These are phyloP conservation scores for Candida incommunis DNA, from an alignment of 805 yeast species.

Conservation along the genomic window DNA sequence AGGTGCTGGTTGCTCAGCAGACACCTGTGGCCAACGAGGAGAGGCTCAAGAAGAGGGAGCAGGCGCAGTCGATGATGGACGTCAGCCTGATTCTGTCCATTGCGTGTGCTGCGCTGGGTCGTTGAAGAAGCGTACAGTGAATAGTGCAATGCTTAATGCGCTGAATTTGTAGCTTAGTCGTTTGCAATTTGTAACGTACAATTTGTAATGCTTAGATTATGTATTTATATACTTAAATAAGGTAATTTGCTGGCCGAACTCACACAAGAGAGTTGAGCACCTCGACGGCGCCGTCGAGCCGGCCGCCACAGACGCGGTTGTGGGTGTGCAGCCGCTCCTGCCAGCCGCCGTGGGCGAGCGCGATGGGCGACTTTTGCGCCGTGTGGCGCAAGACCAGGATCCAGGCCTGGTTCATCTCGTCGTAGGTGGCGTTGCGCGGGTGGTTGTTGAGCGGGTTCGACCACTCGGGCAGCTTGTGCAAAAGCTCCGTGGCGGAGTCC, in stretches of 20 bases:
- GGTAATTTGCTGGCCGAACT: too few relatives aligned
- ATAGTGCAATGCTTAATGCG: too few relatives aligned
- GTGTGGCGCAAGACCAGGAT: slow-evolving; percentile 29
- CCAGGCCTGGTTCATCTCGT: slow-evolving; percentile 49
- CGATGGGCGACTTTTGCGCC: slow-evolving; percentile 22
- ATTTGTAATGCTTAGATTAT: too few relatives aligned
- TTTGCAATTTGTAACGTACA: too few relatives aligned
- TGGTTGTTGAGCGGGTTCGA: slow-evolving; percentile 30
- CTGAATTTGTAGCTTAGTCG: too few relatives aligned
- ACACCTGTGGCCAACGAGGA: neutral
- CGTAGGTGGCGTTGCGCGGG: slow-evolving; percentile 37
- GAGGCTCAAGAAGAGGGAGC: neutral
- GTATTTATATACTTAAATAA: too few relatives aligned
- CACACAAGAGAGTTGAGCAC: neutral
- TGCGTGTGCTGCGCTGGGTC: neutral
- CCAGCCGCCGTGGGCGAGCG: slow-evolving; percentile 26
- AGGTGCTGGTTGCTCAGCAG: neutral
- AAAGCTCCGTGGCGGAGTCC: slow-evolving; percentile 42
- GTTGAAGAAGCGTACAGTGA: too few relatives aligned
- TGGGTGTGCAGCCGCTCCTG: slow-evolving; percentile 29
- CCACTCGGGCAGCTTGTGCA: slow-evolving; percentile 57
- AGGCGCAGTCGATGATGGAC: slow-evolving; percentile 1
- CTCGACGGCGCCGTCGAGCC: slow-evolving; percentile 16
- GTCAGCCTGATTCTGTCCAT: neutral
- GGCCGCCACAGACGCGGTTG: slow-evolving; percentile 28